These are phyloP conservation scores for peach (Prunus persica) DNA, from an alignment of 306 rosid species.

Conservation along the genomic window DNA sequence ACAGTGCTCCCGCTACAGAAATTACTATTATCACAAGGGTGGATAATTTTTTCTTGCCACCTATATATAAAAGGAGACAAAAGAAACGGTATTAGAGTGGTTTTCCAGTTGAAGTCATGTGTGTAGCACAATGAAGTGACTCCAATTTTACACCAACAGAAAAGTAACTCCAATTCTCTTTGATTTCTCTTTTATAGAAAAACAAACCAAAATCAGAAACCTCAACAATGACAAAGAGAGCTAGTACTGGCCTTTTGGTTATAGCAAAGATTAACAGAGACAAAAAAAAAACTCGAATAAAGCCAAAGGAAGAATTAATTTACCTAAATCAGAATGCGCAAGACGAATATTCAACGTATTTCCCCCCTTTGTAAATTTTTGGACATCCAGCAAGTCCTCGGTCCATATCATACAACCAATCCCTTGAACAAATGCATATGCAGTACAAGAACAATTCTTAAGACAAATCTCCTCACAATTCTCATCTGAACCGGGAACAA, in stretches of 20 bases:
- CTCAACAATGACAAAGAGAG: not conserved
- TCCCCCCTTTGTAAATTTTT: constrained; percentile 40
- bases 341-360: constrained; percentile 48
- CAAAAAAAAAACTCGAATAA: not conserved
- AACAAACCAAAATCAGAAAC: not conserved
- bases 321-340: constrained; percentile 52
- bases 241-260: not conserved
- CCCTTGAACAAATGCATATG: constrained; percentile 51
- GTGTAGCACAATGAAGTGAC: not conserved
- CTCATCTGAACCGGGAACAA: not conserved
- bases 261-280: not conserved
- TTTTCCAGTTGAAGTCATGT: not conserved
- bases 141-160: not conserved
- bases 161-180: not conserved
- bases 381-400: constrained; percentile 46
- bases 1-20: constrained; percentile 42
- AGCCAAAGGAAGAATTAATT: not conserved
- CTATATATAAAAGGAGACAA: constrained; percentile 31
- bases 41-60: constrained; percentile 31
- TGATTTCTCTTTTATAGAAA: not conserved
- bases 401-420: constrained; percentile 78
- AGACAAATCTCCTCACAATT: constrained; percentile 45
- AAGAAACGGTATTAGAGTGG: not conserved
- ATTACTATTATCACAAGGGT: constrained; percentile 26
- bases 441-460: constrained; percentile 46